Evolutionary conservation across 805 yeast species (phyloP), one percentile per base, ranked within the genome.

Genomic region (Candida oleophila): DNA sequence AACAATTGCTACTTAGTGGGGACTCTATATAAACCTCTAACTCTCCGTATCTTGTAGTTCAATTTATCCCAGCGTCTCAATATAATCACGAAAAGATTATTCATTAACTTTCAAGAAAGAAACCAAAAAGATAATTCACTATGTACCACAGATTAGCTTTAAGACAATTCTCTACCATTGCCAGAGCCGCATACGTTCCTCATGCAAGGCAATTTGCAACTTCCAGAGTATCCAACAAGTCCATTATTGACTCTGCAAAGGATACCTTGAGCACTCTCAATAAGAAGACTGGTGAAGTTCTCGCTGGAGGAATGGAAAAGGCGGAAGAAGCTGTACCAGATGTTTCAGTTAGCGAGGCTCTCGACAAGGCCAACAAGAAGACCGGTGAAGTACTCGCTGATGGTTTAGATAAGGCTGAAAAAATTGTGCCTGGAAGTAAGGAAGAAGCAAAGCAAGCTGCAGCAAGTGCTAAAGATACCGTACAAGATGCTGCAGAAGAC

Each of bases 221-320:
- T 21, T 4, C 41, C n/a, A 38, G 41, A 38, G 19, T 21, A 20
- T 49, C 2, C 28, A 38, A 28, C 28, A 33, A 55, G 47, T 61
- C 68, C 14, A 56, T 69, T 12, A 55, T 69, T 12, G 71, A 62
- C 41, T 46, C 64, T 12, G 71, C 73, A 19, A 69, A 69, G 55
- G 67, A 65, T n/a, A 65, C 60, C 4, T 60, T 66, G 39, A 47
- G 54, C 28, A 65, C 60, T 46, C 65, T 59, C 34, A 62, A 63
- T 52, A 62, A 64, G 47, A 71, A 68, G 54, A 66, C 70, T n/a
- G 77, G 76, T 7, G 62, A 71, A 49, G 64, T 62, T 7, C 60
- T 68, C 15, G 76, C 76, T n/a, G 62, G 60, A 18, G 71, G 74
- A 1, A 56, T 72, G 47, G 73, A 71, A 33, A 65, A 60, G 37